phyloP scores from a whole-genome alignment of 768 basidiomycete species.

The Lactarius sanguifluus region DNA sequence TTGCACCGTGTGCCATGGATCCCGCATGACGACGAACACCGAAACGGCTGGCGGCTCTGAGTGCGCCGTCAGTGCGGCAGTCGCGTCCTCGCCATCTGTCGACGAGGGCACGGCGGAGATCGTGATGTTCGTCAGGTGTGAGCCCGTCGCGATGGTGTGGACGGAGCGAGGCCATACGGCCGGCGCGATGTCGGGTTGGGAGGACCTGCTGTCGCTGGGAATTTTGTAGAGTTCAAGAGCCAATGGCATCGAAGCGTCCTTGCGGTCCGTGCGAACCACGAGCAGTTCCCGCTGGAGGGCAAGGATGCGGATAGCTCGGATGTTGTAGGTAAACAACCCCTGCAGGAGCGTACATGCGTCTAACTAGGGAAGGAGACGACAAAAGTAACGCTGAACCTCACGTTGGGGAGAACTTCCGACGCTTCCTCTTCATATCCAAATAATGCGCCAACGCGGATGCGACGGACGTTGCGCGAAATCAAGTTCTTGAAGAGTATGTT shows the following conservation, averaged over 20 bases:
- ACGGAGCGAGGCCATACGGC: constrained; percentile 23
- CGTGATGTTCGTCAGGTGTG: constrained; percentile 10
- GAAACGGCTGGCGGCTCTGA: constrained; percentile 26
- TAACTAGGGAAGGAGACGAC: constrained; percentile 11
- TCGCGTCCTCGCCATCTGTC: constrained; percentile 18
- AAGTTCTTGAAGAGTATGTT: constrained; percentile 26
- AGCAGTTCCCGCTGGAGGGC: constrained; percentile 27
- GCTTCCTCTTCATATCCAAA: constrained; percentile 25
- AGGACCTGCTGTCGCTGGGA: constrained; percentile 10
- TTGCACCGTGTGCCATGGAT: constrained; percentile 25
- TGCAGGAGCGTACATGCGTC: constrained; percentile 22
- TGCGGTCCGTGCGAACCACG: constrained; percentile 25
- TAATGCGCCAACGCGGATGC: constrained; percentile 23
- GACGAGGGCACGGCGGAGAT: constrained; percentile 25
- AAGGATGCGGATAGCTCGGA: constrained; percentile 28
- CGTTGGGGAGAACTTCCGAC: constrained; percentile 21
- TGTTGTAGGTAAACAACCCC: constrained; percentile 24
- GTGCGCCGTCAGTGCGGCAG: constrained; percentile 18
- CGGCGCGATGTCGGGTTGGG: background rate
- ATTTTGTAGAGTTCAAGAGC: constrained; percentile 26
- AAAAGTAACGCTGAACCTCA: constrained; percentile 18
- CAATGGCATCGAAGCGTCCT: constrained; percentile 15
- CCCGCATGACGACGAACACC: constrained; percentile 24
- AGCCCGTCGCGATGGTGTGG: constrained; percentile 20
- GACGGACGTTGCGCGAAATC: constrained; percentile 12